Evolutionary conservation across 192 early-diverging fungal species (phyloP).

Genomic region (Rhizoclosmatium sp.): DNA sequence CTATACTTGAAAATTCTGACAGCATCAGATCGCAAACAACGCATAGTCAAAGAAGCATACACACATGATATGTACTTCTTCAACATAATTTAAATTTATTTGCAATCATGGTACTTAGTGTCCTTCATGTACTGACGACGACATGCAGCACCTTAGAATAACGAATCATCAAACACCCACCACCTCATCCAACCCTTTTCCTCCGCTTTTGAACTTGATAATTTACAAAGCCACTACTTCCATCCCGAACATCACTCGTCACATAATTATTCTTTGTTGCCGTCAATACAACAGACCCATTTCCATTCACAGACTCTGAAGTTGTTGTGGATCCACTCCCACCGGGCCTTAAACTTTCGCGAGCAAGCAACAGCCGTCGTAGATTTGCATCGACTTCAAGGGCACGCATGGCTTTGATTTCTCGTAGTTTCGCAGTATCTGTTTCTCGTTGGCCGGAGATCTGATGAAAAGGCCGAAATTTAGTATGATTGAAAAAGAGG

Average conservation of each 20-base stretch:
- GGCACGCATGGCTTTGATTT: constrained; percentile 29
- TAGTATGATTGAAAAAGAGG: background rate
- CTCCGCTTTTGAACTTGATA: background rate
- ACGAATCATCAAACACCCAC: background rate
- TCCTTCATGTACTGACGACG: no score
- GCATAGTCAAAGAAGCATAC: no score
- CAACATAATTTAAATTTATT: no score
- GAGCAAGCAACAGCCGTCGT: constrained; percentile 32
- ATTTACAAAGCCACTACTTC: background rate
- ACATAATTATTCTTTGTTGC: background rate
- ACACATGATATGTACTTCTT: no score
- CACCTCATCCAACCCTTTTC: background rate
- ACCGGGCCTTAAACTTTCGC: constrained; percentile 9
- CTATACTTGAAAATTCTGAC: no score
- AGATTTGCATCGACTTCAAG: constrained; percentile 41
- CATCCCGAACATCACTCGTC: background rate
- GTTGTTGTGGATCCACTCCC: background rate
- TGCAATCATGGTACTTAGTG: no score
- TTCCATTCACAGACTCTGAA: background rate
- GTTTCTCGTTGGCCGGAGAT: constrained; percentile 33
- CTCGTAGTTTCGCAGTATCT: constrained; percentile 31
- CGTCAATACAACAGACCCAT: no score
- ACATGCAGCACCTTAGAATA: no score
- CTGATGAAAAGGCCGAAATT: background rate
- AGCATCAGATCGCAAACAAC: no score